phyloP scores from a whole-genome alignment of 768 basidiomycete genomes.

The Agaricus blazei region DNA sequence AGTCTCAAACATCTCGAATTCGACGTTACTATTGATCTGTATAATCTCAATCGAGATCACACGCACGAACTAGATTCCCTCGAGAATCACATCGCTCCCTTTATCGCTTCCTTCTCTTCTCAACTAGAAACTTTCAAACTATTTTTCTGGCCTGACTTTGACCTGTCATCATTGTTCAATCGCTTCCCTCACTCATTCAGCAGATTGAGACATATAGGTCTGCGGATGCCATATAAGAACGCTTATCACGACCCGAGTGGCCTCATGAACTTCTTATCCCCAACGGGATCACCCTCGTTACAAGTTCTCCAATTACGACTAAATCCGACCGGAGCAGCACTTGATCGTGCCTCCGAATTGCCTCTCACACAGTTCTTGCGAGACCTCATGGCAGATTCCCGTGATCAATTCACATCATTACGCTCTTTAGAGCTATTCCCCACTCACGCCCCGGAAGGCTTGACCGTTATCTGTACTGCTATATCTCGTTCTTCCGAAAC shows the following conservation, averaged over 20 bases:
- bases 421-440: slow-evolving; percentile 38
- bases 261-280: slow-evolving; percentile 26
- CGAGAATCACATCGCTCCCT: slow-evolving; percentile 30
- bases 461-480: slow-evolving; percentile 27
- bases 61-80: slow-evolving; percentile 21
- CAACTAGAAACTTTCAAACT: slow-evolving; percentile 30
- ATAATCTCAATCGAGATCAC: slow-evolving; percentile 9
- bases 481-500: slow-evolving; percentile 26
- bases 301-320: slow-evolving; percentile 32
- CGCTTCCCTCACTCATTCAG: slow-evolving; percentile 25
- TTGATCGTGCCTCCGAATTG: slow-evolving; percentile 24
- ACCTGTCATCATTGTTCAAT: slow-evolving; percentile 36
- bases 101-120: slow-evolving; percentile 30
- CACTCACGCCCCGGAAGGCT: slow-evolving; percentile 26
- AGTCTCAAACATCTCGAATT: slow-evolving; percentile 30
- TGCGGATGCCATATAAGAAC: slow-evolving; percentile 36
- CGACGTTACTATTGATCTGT: slow-evolving; percentile 33
- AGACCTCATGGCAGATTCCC: slow-evolving; percentile 19
- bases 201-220: slow-evolving; percentile 23
- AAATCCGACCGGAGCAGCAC: slow-evolving; percentile 27
- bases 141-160: slow-evolving; percentile 35
- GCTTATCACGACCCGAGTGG: slow-evolving; percentile 32
- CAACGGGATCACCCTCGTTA: slow-evolving; percentile 23
- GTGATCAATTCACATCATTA: slow-evolving; percentile 23
- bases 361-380: slow-evolving; percentile 31